Evolutionary conservation across 2,329 filamentous ascomycete species (phyloP).

Genomic region (Macrophomina tecta): DNA sequence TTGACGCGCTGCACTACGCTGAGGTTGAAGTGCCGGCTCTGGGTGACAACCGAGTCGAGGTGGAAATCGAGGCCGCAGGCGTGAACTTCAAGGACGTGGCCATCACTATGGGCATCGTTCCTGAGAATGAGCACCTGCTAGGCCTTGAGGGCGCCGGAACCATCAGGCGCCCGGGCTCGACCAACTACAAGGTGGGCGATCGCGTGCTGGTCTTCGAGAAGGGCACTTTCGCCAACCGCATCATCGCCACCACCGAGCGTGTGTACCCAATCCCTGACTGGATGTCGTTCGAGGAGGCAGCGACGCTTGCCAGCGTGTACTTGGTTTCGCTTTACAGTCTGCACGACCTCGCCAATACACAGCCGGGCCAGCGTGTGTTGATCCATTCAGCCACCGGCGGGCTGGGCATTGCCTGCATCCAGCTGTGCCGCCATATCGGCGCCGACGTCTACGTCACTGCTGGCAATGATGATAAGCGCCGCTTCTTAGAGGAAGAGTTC

Average conservation of each 20-base stretch:
- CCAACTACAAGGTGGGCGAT: conserved; percentile 2
- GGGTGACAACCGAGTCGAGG: conserved; percentile 29
- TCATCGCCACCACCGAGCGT: background rate
- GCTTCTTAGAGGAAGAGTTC: conserved; percentile 31
- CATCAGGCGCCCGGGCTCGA: conserved; percentile 13
- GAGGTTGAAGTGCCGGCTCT: conserved; percentile 29
- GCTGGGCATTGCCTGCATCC: conserved; percentile 39
- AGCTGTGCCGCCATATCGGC: conserved; percentile 33
- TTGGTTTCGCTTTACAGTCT: conserved; percentile 32
- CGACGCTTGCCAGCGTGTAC: conserved; percentile 32
- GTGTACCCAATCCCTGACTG: conserved; percentile 32
- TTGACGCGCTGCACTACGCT: conserved; percentile 29
- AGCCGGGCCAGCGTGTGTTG: conserved; percentile 31
- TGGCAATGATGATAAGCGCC: conserved; percentile 32
- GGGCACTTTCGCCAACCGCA: conserved; percentile 13
- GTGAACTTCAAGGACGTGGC: conserved; percentile 34
- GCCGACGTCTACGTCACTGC: conserved; percentile 39
- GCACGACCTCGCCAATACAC: conserved; percentile 30
- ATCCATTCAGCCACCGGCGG: conserved; percentile 41
- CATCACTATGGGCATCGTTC: conserved; percentile 29
- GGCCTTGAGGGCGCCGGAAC: conserved; percentile 32
- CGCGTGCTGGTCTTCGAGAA: conserved; percentile 12
- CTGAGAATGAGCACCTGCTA: conserved; percentile 28
- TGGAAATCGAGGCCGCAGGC: conserved; percentile 32
- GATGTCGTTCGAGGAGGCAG: conserved; percentile 34